Percentiles rank a stretch among this genome's conserved stretches.
Conservation (phyloP, 148 eudicot species). For the Persicaria maculosa region DNA sequence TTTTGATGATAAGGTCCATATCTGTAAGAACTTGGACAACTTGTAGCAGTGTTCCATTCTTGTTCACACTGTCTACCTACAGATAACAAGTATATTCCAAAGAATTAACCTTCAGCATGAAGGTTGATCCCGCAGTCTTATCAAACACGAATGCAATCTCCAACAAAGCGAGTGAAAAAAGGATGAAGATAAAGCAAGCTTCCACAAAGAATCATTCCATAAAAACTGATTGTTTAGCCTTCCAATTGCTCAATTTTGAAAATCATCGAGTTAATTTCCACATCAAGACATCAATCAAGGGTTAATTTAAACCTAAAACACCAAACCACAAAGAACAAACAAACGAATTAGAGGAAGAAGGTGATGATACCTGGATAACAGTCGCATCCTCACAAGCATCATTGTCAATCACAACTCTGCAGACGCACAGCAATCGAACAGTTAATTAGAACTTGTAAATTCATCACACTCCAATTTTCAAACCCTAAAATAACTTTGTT, state of each 20-base stretch:
- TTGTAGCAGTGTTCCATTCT: conserved; percentile 78
- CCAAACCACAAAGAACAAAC: not conserved
- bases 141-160: not conserved
- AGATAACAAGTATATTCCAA: conserved; percentile 4
- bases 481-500: no score
- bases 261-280: not conserved
- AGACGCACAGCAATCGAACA: conserved; percentile 18
- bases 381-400: conserved; percentile 73
- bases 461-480: not conserved
- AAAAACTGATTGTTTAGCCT: not conserved
- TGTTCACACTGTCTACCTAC: conserved; percentile 93
- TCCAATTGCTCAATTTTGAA: not conserved
- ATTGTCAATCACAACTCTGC: conserved; percentile 83
- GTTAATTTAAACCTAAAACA: not conserved
- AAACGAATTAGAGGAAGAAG: not conserved
- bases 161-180: not conserved
- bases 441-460: not conserved
- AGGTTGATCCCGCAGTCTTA: conserved; percentile 7
- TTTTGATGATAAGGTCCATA: conserved; percentile 64
- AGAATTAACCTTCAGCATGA: conserved; percentile 3
- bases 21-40: conserved; percentile 91
- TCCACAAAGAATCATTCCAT: not conserved
- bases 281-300: not conserved
- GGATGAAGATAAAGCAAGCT: not conserved
- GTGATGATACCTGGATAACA: conserved; percentile 53